Conservation (phyloP, 768 basidiomycete genomes). For the Suillus variegatus region DNA sequence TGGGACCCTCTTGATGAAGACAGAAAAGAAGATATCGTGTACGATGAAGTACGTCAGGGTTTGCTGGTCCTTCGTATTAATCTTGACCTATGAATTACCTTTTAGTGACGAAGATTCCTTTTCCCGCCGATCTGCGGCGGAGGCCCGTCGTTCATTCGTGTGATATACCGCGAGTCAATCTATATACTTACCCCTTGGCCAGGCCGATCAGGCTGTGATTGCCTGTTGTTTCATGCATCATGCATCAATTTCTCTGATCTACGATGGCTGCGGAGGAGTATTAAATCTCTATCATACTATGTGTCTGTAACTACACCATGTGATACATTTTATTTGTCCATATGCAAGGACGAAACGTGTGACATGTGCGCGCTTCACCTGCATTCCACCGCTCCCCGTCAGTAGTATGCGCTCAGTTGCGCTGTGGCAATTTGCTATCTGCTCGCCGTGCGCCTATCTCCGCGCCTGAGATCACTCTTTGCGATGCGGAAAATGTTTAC, state of each 20-base stretch:
- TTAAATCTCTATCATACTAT: not conserved
- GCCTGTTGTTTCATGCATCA: not conserved
- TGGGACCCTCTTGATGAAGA: conserved; percentile 30
- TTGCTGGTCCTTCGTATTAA: not conserved
- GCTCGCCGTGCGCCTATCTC: too few relatives aligned
- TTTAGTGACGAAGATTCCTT: not conserved
- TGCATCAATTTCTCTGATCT: not conserved
- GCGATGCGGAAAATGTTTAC: not conserved
- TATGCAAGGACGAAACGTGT: too few relatives aligned
- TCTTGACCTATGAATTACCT: not conserved
- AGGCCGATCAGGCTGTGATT: not conserved
- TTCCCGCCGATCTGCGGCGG: not conserved
- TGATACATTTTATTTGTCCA: not conserved
- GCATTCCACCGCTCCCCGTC: too few relatives aligned
- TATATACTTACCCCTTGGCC: not conserved
- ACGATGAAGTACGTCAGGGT: not conserved
- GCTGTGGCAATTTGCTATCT: too few relatives aligned
- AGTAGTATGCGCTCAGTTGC: too few relatives aligned
- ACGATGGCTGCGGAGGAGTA: not conserved
- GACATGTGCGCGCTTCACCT: too few relatives aligned
- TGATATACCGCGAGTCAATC: not conserved
- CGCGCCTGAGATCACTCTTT: too few relatives aligned
- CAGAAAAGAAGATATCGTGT: conserved; percentile 21
- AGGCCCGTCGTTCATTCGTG: not conserved
- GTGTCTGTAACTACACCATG: not conserved